Evolutionary conservation across 75 land plant species (phyloP).

Genomic region (Selaginella tamariscina): DNA sequence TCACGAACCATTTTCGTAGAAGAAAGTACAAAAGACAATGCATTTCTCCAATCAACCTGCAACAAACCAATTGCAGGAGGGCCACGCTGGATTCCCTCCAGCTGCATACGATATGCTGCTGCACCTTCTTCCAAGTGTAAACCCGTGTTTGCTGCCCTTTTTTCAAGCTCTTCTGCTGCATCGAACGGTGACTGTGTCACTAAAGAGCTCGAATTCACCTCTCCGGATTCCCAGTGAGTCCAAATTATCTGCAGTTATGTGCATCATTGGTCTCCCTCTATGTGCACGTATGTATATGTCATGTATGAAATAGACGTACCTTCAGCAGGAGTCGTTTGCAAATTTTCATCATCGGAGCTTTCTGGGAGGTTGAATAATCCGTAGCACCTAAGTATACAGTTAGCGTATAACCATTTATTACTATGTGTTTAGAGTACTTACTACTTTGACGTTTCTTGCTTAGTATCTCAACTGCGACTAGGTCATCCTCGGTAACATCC

Average conservation of each 20-base stretch:
- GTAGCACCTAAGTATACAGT: too few species aligned
- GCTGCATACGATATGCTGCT: conserved; percentile 89
- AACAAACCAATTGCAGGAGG: conserved; percentile 81
- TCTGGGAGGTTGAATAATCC: background rate
- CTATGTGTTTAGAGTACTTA: too few species aligned
- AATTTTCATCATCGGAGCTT: background rate
- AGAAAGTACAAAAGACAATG: conserved; percentile 45
- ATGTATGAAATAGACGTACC: background rate
- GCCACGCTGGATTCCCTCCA: conserved; percentile 75
- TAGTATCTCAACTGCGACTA: background rate
- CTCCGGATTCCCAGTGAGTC: conserved; percentile 17
- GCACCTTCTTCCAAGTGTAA: conserved; percentile 85
- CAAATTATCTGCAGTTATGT: conserved; percentile 16
- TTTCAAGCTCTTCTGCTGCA: conserved; percentile 82
- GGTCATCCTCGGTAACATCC: background rate
- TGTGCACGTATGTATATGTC: conserved; percentile 19
- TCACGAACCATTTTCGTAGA: conserved; percentile 61
- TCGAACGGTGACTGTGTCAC: conserved; percentile 49
- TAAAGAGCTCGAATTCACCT: conserved; percentile 19
- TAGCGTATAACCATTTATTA: too few species aligned
- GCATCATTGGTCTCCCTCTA: conserved; percentile 21
- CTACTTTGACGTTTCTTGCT: background rate
- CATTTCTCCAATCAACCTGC: conserved; percentile 44
- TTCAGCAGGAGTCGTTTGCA: conserved; percentile 6
- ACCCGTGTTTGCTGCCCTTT: conserved; percentile 66